phyloP scores from a whole-genome alignment of 495 filamentous ascomycete species.

The Penicillium canariense region DNA sequence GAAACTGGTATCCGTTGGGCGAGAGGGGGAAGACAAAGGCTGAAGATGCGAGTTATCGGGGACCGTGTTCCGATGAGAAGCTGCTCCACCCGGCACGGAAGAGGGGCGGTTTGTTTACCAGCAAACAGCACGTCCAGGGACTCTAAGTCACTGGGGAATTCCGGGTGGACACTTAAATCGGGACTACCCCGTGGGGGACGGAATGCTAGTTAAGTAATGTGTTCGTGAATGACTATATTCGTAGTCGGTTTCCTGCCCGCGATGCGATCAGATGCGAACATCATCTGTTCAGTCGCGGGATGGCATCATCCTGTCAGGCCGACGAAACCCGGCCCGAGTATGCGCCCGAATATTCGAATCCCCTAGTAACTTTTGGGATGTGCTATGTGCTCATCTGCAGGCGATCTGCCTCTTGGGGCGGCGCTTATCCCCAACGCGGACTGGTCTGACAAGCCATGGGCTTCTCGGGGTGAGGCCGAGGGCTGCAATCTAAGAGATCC shows the following conservation, averaged over 20 bases:
- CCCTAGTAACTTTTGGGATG: neutral
- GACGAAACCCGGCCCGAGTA: constrained; percentile 8
- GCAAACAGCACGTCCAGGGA: neutral
- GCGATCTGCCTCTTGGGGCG: neutral
- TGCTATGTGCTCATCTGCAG: neutral
- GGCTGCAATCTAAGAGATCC: neutral
- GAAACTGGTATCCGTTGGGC: constrained; percentile 25
- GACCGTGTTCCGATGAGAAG: constrained; percentile 4
- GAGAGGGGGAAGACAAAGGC: neutral
- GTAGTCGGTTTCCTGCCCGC: neutral
- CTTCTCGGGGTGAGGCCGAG: constrained; percentile 18
- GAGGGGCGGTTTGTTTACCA: neutral
- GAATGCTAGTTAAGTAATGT: neutral
- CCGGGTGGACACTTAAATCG: neutral
- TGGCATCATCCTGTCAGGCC: constrained; percentile 2
- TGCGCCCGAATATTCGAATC: constrained; percentile 1
- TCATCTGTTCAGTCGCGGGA: constrained; percentile 9
- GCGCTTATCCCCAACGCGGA: constrained; percentile 1
- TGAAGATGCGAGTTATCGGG: neutral
- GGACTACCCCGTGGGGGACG: constrained; percentile 10
- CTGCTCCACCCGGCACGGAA: neutral
- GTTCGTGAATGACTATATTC: neutral
- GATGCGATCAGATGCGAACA: constrained; percentile 1
- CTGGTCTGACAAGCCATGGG: neutral
- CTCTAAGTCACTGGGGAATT: neutral